Evolutionary conservation across 805 yeast genomes (phyloP), one percentile per base, ranked within the genome.

Genomic region (Wickerhamomyces ciferrii): DNA sequence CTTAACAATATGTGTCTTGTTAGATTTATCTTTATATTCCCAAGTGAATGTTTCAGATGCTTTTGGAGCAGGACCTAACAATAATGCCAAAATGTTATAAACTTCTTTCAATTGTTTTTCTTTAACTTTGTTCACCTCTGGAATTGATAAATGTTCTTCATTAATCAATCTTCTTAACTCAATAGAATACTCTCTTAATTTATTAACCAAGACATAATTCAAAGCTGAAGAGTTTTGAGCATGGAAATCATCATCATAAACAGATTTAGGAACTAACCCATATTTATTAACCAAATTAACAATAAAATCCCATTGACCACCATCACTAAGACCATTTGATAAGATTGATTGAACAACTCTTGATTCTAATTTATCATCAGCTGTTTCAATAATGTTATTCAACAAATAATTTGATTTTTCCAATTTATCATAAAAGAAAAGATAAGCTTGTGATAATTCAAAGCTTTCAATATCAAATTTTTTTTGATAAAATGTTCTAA

Each of bases 221-320:
- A 86, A 72, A 41, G 81, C 71, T 10, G 69, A 60, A 8, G 85
- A 74, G 17, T 84, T 50, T 10, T 49, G 70, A 40, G 78, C 76
- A 53, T 63, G 69, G 17, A 77, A 70, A 47, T 78, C 67, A 61
- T 87, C 96, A 14, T 87, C 87, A 65, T 77, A 87, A 15, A 81
- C 63, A 52, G 75, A 75, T 60, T 83, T 75, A 25, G 96, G 96
- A 48, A 87, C 84, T 41, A 84, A 55, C n/a, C 96, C 96, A 57
- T 87, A 87, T 65, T 87, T 87, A 48, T 79, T 76, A 34, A 87
- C 79, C 48, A 87, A 63, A 62, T 87, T 85, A 40, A 82, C 73
- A 63, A 87, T 76, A 91, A 87, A 83, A 54, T 83, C 83, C 75
- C 86, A 87, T 66, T 87, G 95, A 45, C 96, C 96, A 53, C 96